Evolutionary conservation across 2,329 filamentous ascomycete genomes (phyloP), one percentile per base, ranked within the genome.

Genomic region (Verticillium isaacii): DNA sequence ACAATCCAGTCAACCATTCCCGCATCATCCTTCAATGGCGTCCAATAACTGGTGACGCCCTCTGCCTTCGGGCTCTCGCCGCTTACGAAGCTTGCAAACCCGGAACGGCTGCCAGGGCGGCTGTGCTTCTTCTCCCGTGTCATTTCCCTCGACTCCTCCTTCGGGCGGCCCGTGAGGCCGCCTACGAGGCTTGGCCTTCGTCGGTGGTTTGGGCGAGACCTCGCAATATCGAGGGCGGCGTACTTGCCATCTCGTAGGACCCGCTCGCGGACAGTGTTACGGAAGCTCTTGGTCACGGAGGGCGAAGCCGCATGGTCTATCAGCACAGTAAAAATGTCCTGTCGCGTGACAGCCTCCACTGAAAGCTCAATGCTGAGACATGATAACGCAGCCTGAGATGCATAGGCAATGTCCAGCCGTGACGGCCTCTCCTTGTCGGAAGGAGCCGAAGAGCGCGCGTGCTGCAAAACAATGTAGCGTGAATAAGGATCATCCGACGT

Each of bases 251-350:
- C 74, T 2, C 68, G 65, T 1, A 74, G 61, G 1, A 79, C 65
- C 7, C 70, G 68, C n/a, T 78, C 75, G 25, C 74, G 73, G 2
- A 86, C 78, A 0, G 72, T 73, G 1, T 70, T 68, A 65, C 77
- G 79, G 71, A 84, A 81, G 0, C 75, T 72, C 58, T 77, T 78
- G 2, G 75, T 76, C 6, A 82, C 69, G 2, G 73, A 75, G 0
- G 76, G 75, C 9, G 78, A 75, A n/a, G 73, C 72, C 1, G 78
- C 74, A 55, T 80, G 76, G n/a, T 81, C 76, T 5, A 75, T 71
- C 5, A 87, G 75, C n/a, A 86, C 78, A 50, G 79, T 76, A 68
- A 87, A 87, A 14, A 86, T 75, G 63, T 87, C 83, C 64, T 76
- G 78, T 56, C 80, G 77, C 57, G 77, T 68, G 58, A 77, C 71